Base-by-base conservation (phyloP, 306 rosid genomes). In the Cucumis hystrix region DNA sequence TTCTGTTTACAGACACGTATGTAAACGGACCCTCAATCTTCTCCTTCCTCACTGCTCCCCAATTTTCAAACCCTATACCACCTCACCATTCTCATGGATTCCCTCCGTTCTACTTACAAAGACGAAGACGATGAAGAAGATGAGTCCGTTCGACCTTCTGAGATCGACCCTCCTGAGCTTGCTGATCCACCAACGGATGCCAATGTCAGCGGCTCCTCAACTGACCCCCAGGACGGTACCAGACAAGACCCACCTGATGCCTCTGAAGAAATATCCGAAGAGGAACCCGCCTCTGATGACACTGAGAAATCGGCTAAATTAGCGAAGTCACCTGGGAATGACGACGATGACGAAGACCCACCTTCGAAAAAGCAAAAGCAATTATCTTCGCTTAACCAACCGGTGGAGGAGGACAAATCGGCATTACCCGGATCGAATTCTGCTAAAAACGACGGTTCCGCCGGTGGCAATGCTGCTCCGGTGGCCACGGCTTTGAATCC, bases 61-160 rank as follows among this genome's bases (percentile, higher is more conserved):
- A 18, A 49, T 51, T 72, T 20, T n/a, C 12, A 43, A 56, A 49
- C 72, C 67, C 56, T 37, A 74, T 39, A 0, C 20, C 37, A 33
- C 6, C 56, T 47, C 30, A 21, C 65, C 30, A 21, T 78, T 9
- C 52, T 80, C 54, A 93, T 93, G 97, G 97, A 89, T 73, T 85
- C 88, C 47, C 87, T 87, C 28, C 96, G 82, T 79, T 89, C 96
- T 58, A 87, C 83, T 11, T 87, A 88, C 90, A 85, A 80, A 85
- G 96, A 93, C 79, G 98, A 91, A 62, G 97, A 91, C 69, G 96
- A 91, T 11, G 97, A 89, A 59, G 97, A 86, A 35, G 89, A 88
- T 23, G 88, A 86, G 6, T 72, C 84, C 4, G 66, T 80, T 11
- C 76, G 58, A 64, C 74, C 75, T 43, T 72, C 84, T 17, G 75